Percentiles rank a stretch among this genome's conserved stretches.
Evolutionary conservation across 805 yeast species (phyloP).

Genomic region (Kuraishia piskuri): DNA sequence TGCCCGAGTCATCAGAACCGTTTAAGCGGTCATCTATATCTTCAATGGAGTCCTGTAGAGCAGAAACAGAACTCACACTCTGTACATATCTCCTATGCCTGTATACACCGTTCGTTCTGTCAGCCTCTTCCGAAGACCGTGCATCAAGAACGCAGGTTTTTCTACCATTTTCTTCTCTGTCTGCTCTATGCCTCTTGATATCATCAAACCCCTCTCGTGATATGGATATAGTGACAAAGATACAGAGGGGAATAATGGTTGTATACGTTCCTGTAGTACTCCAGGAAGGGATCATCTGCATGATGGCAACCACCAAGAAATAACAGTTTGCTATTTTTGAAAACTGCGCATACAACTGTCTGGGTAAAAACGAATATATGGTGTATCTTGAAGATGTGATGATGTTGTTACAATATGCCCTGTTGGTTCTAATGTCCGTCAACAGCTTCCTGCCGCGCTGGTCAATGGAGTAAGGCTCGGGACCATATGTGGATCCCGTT

Average conservation of each 20-base stretch:
- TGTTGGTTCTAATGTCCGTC: slow-evolving; percentile 61
- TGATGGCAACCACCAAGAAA: slow-evolving; percentile 79
- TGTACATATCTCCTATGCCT: slow-evolving; percentile 2
- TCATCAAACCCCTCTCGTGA: slow-evolving; percentile 93
- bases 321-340: slow-evolving; percentile 89
- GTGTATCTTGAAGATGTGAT: slow-evolving; percentile 88
- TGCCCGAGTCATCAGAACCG: slow-evolving; percentile 3
- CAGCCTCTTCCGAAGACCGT: background rate
- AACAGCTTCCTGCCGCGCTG: slow-evolving; percentile 24
- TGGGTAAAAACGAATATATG: slow-evolving; percentile 71
- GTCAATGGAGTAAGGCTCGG: slow-evolving; percentile 19
- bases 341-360: slow-evolving; percentile 85
- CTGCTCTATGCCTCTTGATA: slow-evolving; percentile 77
- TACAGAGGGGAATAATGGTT: slow-evolving; percentile 79
- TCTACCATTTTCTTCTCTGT: slow-evolving; percentile 73
- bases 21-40: slow-evolving; percentile 3
- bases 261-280: slow-evolving; percentile 95
- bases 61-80: slow-evolving; percentile 6
- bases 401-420: slow-evolving; percentile 54
- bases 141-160: slow-evolving; percentile 29
- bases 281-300: slow-evolving; percentile 97
- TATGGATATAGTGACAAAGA: slow-evolving; percentile 85
- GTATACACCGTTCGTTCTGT: background rate
- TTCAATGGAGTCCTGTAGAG: slow-evolving; percentile 3
- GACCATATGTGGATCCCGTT: slow-evolving; percentile 20